These are phyloP conservation scores for Teunomyces panamensis DNA, from an alignment of 805 yeast genomes.

Conservation along the genomic window DNA sequence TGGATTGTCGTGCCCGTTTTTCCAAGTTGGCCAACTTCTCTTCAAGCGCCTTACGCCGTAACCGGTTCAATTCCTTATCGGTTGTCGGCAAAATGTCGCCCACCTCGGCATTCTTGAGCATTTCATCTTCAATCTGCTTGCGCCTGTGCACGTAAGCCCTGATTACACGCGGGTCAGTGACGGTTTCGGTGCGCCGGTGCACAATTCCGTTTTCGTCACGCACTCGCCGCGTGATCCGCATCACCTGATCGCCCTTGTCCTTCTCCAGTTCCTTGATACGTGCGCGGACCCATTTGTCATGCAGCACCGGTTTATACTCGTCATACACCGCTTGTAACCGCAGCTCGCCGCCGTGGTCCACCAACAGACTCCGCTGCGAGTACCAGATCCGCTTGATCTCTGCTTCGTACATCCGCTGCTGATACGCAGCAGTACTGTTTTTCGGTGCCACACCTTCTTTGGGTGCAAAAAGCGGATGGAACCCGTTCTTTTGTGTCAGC, in stretches of 20 bases:
- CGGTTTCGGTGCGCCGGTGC: conserved; percentile 74
- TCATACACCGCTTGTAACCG: conserved; percentile 35
- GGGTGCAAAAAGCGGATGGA: conserved; percentile 41
- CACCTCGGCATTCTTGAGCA: conserved; percentile 56
- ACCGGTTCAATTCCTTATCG: conserved; percentile 78
- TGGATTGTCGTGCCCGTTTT: conserved; percentile 49
- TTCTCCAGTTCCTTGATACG: conserved; percentile 35
- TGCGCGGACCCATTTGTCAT: conserved; percentile 28
- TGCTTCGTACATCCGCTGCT: conserved; percentile 88
- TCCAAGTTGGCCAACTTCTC: conserved; percentile 81
- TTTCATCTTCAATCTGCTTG: conserved; percentile 58
- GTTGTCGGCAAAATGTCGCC: conserved; percentile 75
- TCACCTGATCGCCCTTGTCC: conserved; percentile 26
- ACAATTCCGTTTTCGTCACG: conserved; percentile 82
- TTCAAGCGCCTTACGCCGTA: conserved; percentile 72
- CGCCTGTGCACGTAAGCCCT: conserved; percentile 76
- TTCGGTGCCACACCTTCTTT: conserved; percentile 38
- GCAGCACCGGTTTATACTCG: conserved; percentile 37
- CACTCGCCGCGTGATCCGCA: conserved; percentile 68
- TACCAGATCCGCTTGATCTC: conserved; percentile 90
- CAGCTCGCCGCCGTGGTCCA: conserved; percentile 32
- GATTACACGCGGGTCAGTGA: conserved; percentile 83
- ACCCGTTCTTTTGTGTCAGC: conserved; percentile 95
- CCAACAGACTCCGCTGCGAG: conserved; percentile 65
- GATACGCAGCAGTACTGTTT: conserved; percentile 46